Evolutionary conservation across 1,284 basidiomycete species (phyloP).

Genomic region (Fomitopsis palustris): DNA sequence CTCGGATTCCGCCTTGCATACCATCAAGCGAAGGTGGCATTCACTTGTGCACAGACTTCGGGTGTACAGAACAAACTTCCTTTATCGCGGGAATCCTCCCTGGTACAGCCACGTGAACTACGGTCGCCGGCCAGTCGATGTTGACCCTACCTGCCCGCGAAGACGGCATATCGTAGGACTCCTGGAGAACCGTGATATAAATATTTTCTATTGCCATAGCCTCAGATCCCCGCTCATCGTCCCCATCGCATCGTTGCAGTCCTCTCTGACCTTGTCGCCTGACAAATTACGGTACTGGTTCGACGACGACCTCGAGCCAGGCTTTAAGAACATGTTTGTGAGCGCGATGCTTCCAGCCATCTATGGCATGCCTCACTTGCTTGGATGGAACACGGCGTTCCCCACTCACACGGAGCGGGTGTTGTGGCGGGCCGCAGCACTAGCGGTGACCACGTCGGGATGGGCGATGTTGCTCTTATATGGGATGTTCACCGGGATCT

Average conservation of each 20-base stretch:
- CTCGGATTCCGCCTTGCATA: too few relatives aligned
- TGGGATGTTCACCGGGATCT: too few relatives aligned
- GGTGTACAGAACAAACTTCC: not conserved
- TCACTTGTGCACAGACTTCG: too few relatives aligned
- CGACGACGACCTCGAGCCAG: too few relatives aligned
- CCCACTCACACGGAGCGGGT: not conserved
- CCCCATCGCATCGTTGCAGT: not conserved
- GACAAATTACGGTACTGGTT: too few relatives aligned
- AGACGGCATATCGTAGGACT: not conserved
- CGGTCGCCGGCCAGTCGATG: not conserved
- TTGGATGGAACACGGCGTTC: conserved; percentile 2
- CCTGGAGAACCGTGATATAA: too few relatives aligned
- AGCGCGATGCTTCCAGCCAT: not conserved
- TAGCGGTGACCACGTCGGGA: not conserved
- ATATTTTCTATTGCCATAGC: too few relatives aligned
- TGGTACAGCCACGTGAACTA: too few relatives aligned
- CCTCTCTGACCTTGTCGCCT: not conserved
- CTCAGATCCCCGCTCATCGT: not conserved
- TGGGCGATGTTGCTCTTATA: not conserved
- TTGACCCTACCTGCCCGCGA: not conserved
- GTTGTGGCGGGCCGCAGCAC: conserved; percentile 6
- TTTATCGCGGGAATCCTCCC: not conserved
- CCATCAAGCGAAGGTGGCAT: too few relatives aligned
- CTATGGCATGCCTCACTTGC: conserved; percentile 8
- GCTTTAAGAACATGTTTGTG: too few relatives aligned